Percentiles rank a stretch among this genome's conserved stretches.
These are phyloP conservation scores for Ogataea nonfermentans DNA, from an alignment of 805 yeast species.

Conservation along the genomic window DNA sequence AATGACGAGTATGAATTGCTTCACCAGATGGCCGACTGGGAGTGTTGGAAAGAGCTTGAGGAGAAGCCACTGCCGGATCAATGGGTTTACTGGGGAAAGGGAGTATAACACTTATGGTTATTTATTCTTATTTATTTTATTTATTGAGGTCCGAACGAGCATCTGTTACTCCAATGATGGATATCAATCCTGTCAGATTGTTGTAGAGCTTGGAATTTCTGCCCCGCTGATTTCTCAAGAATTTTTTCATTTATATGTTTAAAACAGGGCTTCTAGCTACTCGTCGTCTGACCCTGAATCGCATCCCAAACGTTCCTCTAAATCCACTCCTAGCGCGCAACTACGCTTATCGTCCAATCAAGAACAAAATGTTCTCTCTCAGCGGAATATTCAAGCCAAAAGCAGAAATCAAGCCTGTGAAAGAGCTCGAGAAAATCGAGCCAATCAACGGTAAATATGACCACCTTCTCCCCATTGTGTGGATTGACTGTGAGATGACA, in stretches of 20 bases:
- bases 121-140: background rate
- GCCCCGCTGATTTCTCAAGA: too few relatives aligned
- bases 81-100: slow-evolving; percentile 79
- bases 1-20: slow-evolving; percentile 73
- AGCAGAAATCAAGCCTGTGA: background rate
- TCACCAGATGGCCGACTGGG: slow-evolving; percentile 63
- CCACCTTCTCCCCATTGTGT: slow-evolving; percentile 52
- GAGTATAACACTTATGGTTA: slow-evolving; percentile 36
- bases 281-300: too few relatives aligned
- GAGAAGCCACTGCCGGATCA: slow-evolving; percentile 79
- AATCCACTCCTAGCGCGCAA: too few relatives aligned
- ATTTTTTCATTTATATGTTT: too few relatives aligned
- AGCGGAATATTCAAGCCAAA: slow-evolving; percentile 4
- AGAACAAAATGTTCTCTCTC: slow-evolving; percentile 5
- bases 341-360: background rate
- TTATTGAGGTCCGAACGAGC: too few relatives aligned
- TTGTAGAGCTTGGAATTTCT: too few relatives aligned
- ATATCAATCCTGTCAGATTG: too few relatives aligned
- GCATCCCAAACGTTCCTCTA: too few relatives aligned
- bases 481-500: slow-evolving; percentile 99
- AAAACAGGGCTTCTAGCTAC: too few relatives aligned
- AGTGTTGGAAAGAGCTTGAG: slow-evolving; percentile 76
- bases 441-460: slow-evolving; percentile 16
- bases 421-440: background rate
- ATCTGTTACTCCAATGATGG: too few relatives aligned